A percentile compares a stretch with the other conserved stretches of the same genome.
Evolutionary conservation across 2,329 filamentous ascomycete species (phyloP).

Genomic region (Colletotrichum caudatum): DNA sequence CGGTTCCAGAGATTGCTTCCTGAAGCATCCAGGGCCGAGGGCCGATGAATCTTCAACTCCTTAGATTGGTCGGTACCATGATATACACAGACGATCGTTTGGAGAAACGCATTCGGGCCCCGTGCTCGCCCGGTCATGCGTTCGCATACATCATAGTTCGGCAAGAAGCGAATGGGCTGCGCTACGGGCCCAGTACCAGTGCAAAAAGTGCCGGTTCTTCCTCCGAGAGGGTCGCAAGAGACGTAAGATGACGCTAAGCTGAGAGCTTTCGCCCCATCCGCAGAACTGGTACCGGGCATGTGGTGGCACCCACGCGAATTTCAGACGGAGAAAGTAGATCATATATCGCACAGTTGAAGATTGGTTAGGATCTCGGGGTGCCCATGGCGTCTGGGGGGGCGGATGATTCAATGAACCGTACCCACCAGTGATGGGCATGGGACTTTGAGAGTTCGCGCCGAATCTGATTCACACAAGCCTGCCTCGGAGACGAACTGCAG

Average conservation of each 20-base stretch:
- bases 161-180: constrained; percentile 20
- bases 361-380: not conserved
- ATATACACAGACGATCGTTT: not conserved
- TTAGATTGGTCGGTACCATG: not conserved
- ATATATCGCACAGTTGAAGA: constrained; percentile 31
- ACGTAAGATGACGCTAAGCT: not conserved
- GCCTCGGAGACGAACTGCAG: constrained; percentile 3
- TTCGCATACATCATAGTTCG: not conserved
- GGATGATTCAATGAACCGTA: constrained; percentile 14
- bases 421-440: constrained; percentile 18
- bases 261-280: not conserved
- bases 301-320: constrained; percentile 7
- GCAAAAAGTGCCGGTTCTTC: constrained; percentile 5
- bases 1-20: constrained; percentile 20
- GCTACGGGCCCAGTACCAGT: constrained; percentile 15
- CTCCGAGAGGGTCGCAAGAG: constrained; percentile 7
- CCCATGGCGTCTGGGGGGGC: constrained; percentile 11
- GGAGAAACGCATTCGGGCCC: not conserved
- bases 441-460: not conserved
- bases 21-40: constrained; percentile 4
- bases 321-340: constrained; percentile 18
- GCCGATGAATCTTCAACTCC: constrained; percentile 29
- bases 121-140: constrained; percentile 6
- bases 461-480: constrained; percentile 6
- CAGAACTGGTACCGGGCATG: not conserved